phyloP scores from a whole-genome alignment of 768 basidiomycete genomes.

The Cystobasidiopsis lactophilus region DNA sequence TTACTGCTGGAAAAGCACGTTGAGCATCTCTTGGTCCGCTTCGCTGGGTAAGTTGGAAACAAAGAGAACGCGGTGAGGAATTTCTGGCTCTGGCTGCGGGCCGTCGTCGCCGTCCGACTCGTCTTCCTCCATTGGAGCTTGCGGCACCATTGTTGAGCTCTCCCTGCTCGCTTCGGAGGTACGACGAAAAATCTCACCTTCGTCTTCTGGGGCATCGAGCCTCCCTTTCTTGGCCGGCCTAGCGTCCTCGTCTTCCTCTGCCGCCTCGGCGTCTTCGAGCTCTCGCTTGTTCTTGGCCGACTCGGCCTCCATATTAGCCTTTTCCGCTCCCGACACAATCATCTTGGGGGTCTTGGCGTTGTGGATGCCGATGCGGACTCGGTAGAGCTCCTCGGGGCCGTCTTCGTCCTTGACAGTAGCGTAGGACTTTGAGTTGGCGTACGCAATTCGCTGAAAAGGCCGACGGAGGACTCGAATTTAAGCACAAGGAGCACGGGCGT shows the following conservation, averaged over 20 bases:
- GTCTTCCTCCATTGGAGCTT: slow-evolving; percentile 15
- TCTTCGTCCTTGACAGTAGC: slow-evolving; percentile 61
- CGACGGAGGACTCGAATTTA: too few species aligned
- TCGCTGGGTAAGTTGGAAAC: slow-evolving; percentile 79
- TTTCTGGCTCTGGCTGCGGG: slow-evolving; percentile 31
- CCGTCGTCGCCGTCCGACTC: slow-evolving; percentile 22
- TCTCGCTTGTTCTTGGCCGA: slow-evolving; percentile 25
- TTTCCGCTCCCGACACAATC: slow-evolving; percentile 27
- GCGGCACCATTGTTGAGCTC: too few species aligned
- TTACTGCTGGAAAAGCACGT: slow-evolving; percentile 76
- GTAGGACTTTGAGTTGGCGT: slow-evolving; percentile 72
- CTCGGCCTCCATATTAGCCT: slow-evolving; percentile 29
- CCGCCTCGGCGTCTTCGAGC: slow-evolving; percentile 35
- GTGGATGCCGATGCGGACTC: slow-evolving; percentile 29
- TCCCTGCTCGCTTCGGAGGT: too few species aligned
- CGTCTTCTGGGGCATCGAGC: slow-evolving; percentile 43
- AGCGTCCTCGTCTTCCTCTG: slow-evolving; percentile 31
- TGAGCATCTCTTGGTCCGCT: slow-evolving; percentile 64
- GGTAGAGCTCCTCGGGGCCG: slow-evolving; percentile 24
- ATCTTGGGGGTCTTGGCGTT: slow-evolving; percentile 21
- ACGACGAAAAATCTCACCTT: slow-evolving; percentile 14
- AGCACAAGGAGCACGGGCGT: too few species aligned
- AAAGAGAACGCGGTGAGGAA: slow-evolving; percentile 31
- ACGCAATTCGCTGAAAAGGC: slow-evolving; percentile 51
- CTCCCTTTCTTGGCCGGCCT: slow-evolving; percentile 46